Conservation (phyloP, 371 early-diverging fungal genomes). For the Mucor circinelloides region DNA sequence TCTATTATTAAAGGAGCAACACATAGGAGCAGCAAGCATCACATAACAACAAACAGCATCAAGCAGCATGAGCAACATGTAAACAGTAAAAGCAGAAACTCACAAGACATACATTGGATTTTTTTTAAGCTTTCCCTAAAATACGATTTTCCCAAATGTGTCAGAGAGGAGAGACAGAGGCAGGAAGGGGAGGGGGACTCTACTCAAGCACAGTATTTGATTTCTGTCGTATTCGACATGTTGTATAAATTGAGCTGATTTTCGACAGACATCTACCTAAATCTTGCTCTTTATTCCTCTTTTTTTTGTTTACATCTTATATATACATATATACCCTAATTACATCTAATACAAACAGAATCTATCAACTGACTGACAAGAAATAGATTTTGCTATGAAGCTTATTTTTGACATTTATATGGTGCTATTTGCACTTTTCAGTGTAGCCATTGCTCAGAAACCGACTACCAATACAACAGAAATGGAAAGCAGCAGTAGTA, state of each 20-base stretch:
- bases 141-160: not conserved
- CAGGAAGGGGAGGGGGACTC: not conserved
- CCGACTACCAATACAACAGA: not conserved
- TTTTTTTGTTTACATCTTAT: not conserved
- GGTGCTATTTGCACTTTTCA: not conserved
- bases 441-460: constrained; percentile 11
- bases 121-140: not conserved
- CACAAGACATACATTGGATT: not conserved
- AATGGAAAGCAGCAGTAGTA: not conserved
- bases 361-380: not conserved
- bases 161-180: too few relatives aligned
- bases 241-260: not conserved
- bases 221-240: not conserved
- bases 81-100: not conserved
- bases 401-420: constrained; percentile 1
- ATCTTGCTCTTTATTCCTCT: not conserved
- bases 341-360: not conserved
- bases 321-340: not conserved
- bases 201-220: not conserved
- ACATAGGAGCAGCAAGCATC: not conserved
- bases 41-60: not conserved
- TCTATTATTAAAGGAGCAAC: not conserved
- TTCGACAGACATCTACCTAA: not conserved
- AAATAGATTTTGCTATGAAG: not conserved
- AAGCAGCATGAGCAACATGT: not conserved